Conservation (phyloP, 2,329 filamentous ascomycete species). For the Madurella mycetomatis region DNA sequence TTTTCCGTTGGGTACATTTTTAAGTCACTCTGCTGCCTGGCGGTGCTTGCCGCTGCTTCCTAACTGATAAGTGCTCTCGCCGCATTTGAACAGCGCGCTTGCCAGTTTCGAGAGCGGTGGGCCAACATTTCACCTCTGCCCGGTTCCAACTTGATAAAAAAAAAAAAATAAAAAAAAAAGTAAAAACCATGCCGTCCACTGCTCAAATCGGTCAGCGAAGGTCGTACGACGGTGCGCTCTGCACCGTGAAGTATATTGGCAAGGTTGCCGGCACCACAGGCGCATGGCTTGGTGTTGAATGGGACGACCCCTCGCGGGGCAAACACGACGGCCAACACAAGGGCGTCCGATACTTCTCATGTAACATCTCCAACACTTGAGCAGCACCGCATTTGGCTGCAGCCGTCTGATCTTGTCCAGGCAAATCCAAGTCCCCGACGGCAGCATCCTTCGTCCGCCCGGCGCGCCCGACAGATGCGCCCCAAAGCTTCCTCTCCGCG, state of each 20-base stretch:
- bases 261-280: conserved; percentile 70
- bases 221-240: conserved; percentile 71
- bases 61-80: not conserved
- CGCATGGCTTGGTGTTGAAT: conserved; percentile 90
- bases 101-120: too few species aligned
- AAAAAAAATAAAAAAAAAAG: too few species aligned
- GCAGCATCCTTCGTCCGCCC: conserved; percentile 86
- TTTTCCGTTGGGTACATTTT: too few species aligned
- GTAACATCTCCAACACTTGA: conserved; percentile 43
- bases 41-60: not conserved
- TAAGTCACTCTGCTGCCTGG: conserved; percentile 2
- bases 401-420: conserved; percentile 31
- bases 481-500: conserved; percentile 72
- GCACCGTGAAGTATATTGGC: conserved; percentile 82
- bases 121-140: too few species aligned
- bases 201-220: conserved; percentile 64
- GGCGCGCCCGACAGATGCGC: conserved; percentile 61
- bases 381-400: not conserved
- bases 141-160: too few species aligned
- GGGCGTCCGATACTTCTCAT: conserved; percentile 75
- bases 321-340: conserved; percentile 87
- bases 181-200: conserved; percentile 37
- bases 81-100: not conserved
- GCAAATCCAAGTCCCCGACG: conserved; percentile 59
- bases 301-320: conserved; percentile 81